phyloP scores from a whole-genome alignment of 805 yeast genomes.

The Yarrowia hollandica region DNA sequence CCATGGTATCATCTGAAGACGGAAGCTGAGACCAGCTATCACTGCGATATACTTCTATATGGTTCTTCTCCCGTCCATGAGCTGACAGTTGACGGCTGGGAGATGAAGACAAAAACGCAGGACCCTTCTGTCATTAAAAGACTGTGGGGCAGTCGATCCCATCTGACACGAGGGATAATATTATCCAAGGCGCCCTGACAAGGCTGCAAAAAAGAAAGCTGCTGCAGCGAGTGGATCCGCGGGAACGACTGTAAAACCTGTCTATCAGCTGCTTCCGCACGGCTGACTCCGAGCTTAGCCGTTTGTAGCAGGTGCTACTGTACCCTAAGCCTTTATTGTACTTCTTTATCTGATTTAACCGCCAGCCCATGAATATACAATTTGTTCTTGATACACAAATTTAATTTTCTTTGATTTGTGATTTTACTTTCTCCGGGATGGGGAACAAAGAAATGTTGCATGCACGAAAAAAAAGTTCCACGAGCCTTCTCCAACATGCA shows the following conservation, averaged over 20 bases:
- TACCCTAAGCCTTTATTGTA: background rate
- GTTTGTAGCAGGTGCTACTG: conserved; percentile 8
- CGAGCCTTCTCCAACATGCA: conserved; percentile 16
- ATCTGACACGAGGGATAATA: background rate
- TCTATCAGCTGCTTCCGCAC: conserved; percentile 3
- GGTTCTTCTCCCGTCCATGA: conserved; percentile 8
- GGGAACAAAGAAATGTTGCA: conserved; percentile 1
- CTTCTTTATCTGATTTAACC: background rate
- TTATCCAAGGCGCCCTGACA: conserved; percentile 17
- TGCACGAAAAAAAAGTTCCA: conserved; percentile 1
- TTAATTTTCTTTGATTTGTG: background rate
- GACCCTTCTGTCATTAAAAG: conserved; percentile 8
- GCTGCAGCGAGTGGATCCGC: conserved; percentile 11
- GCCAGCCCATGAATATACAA: background rate
- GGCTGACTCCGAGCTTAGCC: conserved; percentile 11
- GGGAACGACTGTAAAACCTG: background rate
- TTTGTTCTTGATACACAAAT: background rate
- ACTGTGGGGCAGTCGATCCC: conserved; percentile 16
- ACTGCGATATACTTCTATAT: background rate
- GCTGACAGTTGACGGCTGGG: conserved; percentile 10
- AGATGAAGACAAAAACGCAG: background rate
- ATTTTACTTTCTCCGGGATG: background rate
- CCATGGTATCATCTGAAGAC: no score
- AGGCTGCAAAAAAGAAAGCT: background rate
- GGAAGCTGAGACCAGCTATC: no score